Evolutionary conservation across 2,329 filamentous ascomycete genomes (phyloP), one percentile per base, ranked within the genome.

Genomic region (Fusarium decemcellulare): DNA sequence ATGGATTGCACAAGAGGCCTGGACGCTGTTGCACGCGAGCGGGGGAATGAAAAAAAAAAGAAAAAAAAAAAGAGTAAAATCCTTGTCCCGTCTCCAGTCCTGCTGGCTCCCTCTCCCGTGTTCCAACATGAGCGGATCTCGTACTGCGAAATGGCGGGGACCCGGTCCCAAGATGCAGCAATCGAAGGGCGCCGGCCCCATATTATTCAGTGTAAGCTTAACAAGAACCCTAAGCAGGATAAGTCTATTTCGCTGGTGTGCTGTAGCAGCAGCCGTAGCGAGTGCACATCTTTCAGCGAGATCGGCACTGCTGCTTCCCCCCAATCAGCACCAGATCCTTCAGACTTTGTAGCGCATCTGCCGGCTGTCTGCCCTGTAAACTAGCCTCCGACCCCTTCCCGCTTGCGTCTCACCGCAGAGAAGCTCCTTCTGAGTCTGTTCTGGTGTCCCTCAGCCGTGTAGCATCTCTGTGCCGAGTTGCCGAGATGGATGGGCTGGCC

Each of bases 401-500:
- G 12, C 14, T 43, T 43, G 18, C 40, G 40, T 43, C 40, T 23
- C 40, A 43, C 40, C 12, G 37, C 37, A 39, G 37, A 39, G 32
- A 34, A 34, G 9, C n/a, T 44, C 10, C 23, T 44, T 16, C 12
- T 44, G 42, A 27, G 11, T 23, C 18, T 43, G 37, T 42, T 43
- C n/a, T 43, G n/a, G 8, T 29, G 30, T 6, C n/a, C 15, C 18
- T 23, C 18, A 23, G 18, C 18, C 7, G 39, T 32, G 40, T 58
- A 39, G 63, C 52, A 59, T 43, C 5, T 15, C 44, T 16, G 59
- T 73, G 71, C 71, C 71, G 69, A 47, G 36, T 74, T 69, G 57
- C 71, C 68, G 71, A 54, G 43, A 15, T 56, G 29, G 60, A 23
- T 23, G 18, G 18, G 18, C 18, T 23, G 18, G 36, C 51, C 51